Evolutionary conservation across 768 basidiomycete species (phyloP).

Genomic region (Leccinum fibrillosum): DNA sequence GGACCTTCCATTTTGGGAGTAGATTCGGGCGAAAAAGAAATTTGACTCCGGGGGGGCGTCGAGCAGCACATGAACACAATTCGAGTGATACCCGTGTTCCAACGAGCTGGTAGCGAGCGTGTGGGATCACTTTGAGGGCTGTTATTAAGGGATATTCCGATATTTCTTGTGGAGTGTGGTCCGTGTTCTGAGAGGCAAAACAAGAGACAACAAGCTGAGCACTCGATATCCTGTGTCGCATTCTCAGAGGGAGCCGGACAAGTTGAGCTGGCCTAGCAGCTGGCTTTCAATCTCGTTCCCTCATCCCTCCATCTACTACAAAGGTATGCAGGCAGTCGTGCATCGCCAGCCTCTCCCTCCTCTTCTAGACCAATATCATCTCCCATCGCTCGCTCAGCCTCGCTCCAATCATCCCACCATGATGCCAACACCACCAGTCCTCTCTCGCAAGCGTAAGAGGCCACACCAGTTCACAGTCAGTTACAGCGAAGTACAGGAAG

Average conservation of each 20-base stretch:
- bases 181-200: slow-evolving; percentile 22
- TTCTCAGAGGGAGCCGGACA: slow-evolving; percentile 29
- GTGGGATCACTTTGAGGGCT: neutral
- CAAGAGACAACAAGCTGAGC: slow-evolving; percentile 25
- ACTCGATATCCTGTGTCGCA: slow-evolving; percentile 31
- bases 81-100: neutral
- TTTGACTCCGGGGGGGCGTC: neutral
- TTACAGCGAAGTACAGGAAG: slow-evolving; percentile 87
- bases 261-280: slow-evolving; percentile 30
- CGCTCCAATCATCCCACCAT: slow-evolving; percentile 48
- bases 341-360: slow-evolving; percentile 58
- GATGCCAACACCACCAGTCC: slow-evolving; percentile 68
- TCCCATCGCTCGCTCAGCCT: slow-evolving; percentile 49
- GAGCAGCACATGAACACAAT: neutral
- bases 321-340: slow-evolving; percentile 71
- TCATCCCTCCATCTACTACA: slow-evolving; percentile 41
- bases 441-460: slow-evolving; percentile 80
- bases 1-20: slow-evolving; percentile 10
- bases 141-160: neutral
- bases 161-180: neutral
- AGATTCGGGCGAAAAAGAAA: slow-evolving; percentile 6
- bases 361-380: slow-evolving; percentile 64
- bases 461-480: slow-evolving; percentile 77
- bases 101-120: neutral
- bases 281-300: slow-evolving; percentile 36